Percentiles rank a stretch among this genome's conserved stretches.
Conservation (phyloP, 148 eudicot species). For the Salicornia ramosissima region DNA sequence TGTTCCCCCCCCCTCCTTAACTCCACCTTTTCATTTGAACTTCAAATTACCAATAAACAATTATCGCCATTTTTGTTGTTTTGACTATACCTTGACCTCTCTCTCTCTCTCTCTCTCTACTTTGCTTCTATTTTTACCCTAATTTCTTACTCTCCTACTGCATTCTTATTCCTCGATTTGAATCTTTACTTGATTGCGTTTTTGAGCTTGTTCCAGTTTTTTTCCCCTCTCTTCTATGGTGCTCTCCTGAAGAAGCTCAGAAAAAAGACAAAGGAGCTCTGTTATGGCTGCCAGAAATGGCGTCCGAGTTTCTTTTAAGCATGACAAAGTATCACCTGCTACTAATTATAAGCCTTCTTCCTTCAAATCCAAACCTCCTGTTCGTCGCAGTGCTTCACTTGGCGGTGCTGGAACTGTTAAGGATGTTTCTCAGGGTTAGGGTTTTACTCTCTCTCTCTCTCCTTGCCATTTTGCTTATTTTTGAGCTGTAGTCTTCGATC, state of each 20-base stretch:
- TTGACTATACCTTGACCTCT: slow-evolving; percentile 3
- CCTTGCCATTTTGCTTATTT: neutral
- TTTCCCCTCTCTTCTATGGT: neutral
- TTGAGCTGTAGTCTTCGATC: neutral
- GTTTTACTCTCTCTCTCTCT: too few species aligned
- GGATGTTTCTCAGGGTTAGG: slow-evolving; percentile 24
- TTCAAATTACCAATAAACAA: neutral
- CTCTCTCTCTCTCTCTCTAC: neutral
- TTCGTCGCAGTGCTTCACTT: slow-evolving; percentile 54
- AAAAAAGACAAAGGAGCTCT: neutral
- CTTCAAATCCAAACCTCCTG: slow-evolving; percentile 55
- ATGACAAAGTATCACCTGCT: slow-evolving; percentile 29
- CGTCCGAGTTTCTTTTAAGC: slow-evolving; percentile 18
- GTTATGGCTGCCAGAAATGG: slow-evolving; percentile 35
- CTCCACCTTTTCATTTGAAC: slow-evolving; percentile 15
- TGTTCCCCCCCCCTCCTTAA: neutral
- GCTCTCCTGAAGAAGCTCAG: neutral
- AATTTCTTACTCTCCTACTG: neutral
- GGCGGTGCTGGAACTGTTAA: slow-evolving; percentile 35
- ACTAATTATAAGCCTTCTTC: slow-evolving; percentile 50
- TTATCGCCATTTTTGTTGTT: neutral
- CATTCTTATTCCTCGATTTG: too few species aligned
- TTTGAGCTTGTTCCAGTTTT: neutral
- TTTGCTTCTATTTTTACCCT: neutral
- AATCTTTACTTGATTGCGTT: too few species aligned